A percentile compares a stretch with the other conserved stretches of the same genome.
These are phyloP conservation scores for Lichtheimia corymbifera DNA, from an alignment of 371 early-diverging fungal genomes.

Conservation along the genomic window DNA sequence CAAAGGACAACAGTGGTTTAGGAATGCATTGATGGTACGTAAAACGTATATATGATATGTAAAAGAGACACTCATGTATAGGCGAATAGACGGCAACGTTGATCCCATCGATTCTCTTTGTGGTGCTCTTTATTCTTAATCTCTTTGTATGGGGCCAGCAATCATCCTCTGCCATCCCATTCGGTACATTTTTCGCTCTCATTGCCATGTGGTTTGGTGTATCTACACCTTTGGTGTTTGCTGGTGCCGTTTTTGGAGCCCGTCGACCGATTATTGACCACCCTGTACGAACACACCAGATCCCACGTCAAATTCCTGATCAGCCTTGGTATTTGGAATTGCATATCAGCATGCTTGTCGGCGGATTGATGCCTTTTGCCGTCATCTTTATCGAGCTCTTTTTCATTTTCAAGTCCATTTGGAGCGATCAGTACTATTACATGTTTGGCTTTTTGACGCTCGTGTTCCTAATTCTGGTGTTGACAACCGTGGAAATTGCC, in stretches of 20 bases:
- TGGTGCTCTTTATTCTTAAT: slow-evolving; percentile 62
- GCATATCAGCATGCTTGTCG: slow-evolving; percentile 61
- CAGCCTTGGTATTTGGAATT: slow-evolving; percentile 76
- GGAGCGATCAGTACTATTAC: slow-evolving; percentile 63
- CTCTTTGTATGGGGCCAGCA: slow-evolving; percentile 73
- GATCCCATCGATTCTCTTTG: slow-evolving; percentile 49
- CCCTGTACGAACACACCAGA: slow-evolving; percentile 90
- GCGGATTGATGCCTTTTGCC: slow-evolving; percentile 88
- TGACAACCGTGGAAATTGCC: slow-evolving; percentile 87
- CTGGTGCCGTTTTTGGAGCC: slow-evolving; percentile 82
- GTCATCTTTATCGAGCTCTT: slow-evolving; percentile 81
- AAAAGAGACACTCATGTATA: background rate
- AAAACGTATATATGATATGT: background rate
- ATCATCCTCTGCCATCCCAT: slow-evolving; percentile 82
- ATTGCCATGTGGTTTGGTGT: slow-evolving; percentile 76
- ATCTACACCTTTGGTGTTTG: slow-evolving; percentile 68
- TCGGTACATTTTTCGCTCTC: slow-evolving; percentile 79
- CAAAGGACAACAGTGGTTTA: slow-evolving; percentile 73
- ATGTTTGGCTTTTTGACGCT: slow-evolving; percentile 80
- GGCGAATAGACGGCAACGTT: slow-evolving; percentile 42
- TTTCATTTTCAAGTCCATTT: slow-evolving; percentile 34
- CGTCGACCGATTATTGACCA: slow-evolving; percentile 66
- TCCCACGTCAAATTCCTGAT: slow-evolving; percentile 92
- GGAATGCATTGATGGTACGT: slow-evolving; percentile 61
- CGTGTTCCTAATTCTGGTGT: slow-evolving; percentile 66